Conservation (phyloP, 2,329 filamentous ascomycete genomes). For the Domatiomyces catenatus region DNA sequence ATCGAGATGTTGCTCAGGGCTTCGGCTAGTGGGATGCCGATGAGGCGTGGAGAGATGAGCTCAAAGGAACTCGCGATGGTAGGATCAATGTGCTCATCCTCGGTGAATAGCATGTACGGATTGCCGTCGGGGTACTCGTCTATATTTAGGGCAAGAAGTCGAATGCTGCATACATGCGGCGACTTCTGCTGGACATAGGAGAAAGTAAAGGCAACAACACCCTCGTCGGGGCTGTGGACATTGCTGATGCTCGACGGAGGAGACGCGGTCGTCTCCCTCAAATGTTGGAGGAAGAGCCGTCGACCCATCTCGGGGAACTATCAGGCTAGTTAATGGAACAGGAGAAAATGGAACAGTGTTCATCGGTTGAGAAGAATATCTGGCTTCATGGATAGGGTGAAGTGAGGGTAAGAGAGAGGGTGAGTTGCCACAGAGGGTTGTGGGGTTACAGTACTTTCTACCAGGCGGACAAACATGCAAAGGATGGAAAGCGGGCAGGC, state of each 20-base stretch:
- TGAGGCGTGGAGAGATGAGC: constrained; percentile 18
- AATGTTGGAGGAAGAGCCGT: constrained; percentile 49
- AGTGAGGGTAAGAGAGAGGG: neutral
- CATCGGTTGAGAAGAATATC: neutral
- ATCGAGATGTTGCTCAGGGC: constrained; percentile 19
- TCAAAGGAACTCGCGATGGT: constrained; percentile 12
- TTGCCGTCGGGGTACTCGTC: constrained; percentile 45
- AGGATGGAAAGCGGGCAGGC: neutral
- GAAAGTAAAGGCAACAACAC: constrained; percentile 52
- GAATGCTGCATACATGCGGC: constrained; percentile 4
- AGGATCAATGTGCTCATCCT: constrained; percentile 23
- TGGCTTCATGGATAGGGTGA: neutral
- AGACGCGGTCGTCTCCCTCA: constrained; percentile 25
- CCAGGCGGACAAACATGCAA: neutral
- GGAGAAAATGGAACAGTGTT: neutral
- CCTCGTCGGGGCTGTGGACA: constrained; percentile 52
- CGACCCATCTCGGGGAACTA: constrained; percentile 44
- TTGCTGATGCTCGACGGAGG: constrained; percentile 35
- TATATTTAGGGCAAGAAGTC: constrained; percentile 31
- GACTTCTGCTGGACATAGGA: constrained; percentile 15
- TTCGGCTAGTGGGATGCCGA: constrained; percentile 14
- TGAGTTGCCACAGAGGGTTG: neutral
- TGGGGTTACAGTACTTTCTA: neutral
- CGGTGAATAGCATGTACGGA: constrained; percentile 32
- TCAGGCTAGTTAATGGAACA: neutral